A percentile compares a stretch with the other conserved stretches of the same genome.
These are phyloP conservation scores for Apiospora kogelbergensis DNA, from an alignment of 2,329 filamentous ascomycete genomes.

Conservation along the genomic window DNA sequence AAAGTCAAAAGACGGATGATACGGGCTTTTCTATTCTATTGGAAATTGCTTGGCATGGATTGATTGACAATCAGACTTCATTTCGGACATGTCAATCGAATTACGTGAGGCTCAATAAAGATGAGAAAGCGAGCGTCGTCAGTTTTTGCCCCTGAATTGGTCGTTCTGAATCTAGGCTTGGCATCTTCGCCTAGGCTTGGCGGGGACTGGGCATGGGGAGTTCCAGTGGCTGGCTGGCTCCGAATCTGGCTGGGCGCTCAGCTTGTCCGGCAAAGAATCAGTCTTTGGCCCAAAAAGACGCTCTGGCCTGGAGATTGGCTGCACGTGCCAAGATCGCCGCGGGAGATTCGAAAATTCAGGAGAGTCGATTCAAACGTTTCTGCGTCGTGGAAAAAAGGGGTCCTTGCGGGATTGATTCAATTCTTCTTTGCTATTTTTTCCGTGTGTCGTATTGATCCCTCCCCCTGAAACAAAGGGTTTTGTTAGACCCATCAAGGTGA, in stretches of 20 bases:
- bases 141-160: constrained; percentile 1
- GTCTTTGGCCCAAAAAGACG: not conserved
- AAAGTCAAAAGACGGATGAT: not conserved
- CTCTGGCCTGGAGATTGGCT: not conserved
- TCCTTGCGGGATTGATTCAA: not conserved
- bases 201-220: not conserved
- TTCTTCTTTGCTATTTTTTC: not conserved
- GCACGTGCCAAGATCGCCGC: not conserved
- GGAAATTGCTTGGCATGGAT: not conserved
- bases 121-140: not conserved
- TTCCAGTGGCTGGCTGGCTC: not conserved
- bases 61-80: not conserved
- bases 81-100: not conserved
- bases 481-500: constrained; percentile 8
- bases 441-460: not conserved
- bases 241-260: not conserved
- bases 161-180: not conserved
- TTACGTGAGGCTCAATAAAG: not conserved
- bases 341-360: not conserved
- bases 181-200: not conserved
- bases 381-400: not conserved
- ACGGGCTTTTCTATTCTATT: not conserved
- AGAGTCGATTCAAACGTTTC: not conserved
- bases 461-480: constrained; percentile 9
- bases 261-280: not conserved